Base-by-base conservation (phyloP, 2,329 filamentous ascomycete species). In the Cordyceps militaris region DNA sequence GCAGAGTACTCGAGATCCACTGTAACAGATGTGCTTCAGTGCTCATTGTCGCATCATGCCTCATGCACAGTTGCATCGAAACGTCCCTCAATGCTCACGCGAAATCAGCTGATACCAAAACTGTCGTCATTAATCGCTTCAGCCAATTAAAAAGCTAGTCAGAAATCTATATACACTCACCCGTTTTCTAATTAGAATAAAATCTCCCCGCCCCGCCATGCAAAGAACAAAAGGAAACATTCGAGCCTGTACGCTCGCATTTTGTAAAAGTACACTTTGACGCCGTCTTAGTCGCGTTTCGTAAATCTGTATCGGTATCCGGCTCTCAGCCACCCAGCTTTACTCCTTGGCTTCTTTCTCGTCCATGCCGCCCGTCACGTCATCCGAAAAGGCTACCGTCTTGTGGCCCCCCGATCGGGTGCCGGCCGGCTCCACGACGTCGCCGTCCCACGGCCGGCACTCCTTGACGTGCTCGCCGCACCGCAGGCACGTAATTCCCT, bases 401-500 rank as follows among this genome's bases (percentile, higher is more conserved):
- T 86, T 87, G 9, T 74, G 69, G 8, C 71, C 67, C 7, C 34
- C 34, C 9, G 70, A 71, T 63, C 72, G 78, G 61, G 68, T 4
- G 9, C 23, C 66, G 52, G 73, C 72, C 19, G 79, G 75, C 67
- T 87, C 85, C 46, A 97, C 71, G 19, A 97, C 88, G 71, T 97
- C 94, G 24, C 94, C 94, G 64, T 79, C 85, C 94, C 94, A 99
- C 0, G 94, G 91, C 69, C 84, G 86, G 71, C 93, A 97, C 69
- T 92, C 85, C 68, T 87, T 91, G 50, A 96, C 84, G 21, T 87
- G 70, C 67, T 90, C 88, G 19, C 92, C 92, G 67, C 94, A 99
- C 21, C 94, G 82, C 48, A 99, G 75, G 73, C 94, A 99, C 11
- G 84, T 82, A 91, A 92, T 97, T 2, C 93, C 93, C 67, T 97